Percentiles rank a stretch among this genome's conserved stretches.
Conservation (phyloP, 2,329 filamentous ascomycete species). For the Aspergillus glaucus region DNA sequence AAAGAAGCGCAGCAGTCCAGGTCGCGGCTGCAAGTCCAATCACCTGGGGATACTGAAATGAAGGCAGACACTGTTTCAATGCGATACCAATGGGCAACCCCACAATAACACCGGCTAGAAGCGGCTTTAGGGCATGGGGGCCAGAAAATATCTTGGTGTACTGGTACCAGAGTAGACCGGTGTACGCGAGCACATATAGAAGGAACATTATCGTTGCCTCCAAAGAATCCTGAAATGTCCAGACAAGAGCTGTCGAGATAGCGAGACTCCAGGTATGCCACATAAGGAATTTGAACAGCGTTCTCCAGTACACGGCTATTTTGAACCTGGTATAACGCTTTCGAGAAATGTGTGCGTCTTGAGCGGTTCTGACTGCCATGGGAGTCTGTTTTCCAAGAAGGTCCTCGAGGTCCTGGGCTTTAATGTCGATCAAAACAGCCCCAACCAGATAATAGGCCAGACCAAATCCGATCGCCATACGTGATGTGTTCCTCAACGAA, state of each 20-base stretch:
- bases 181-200: conserved; percentile 45
- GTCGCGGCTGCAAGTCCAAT: conserved; percentile 45
- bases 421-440: conserved; percentile 51
- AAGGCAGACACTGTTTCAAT: conserved; percentile 33
- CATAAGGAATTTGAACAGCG: conserved; percentile 44
- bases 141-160: conserved; percentile 50
- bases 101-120: conserved; percentile 41
- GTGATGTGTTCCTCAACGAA: conserved; percentile 30
- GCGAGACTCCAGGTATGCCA: conserved; percentile 50
- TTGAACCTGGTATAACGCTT: conserved; percentile 42
- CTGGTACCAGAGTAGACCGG: conserved; percentile 49
- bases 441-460: conserved; percentile 53
- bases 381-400: conserved; percentile 38
- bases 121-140: conserved; percentile 42
- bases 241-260: conserved; percentile 46
- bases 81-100: conserved; percentile 44
- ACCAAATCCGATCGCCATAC: conserved; percentile 49
- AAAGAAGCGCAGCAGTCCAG: conserved; percentile 48
- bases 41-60: conserved; percentile 42
- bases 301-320: conserved; percentile 47
- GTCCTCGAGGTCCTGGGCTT: conserved; percentile 47
- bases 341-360: conserved; percentile 40
- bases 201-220: conserved; percentile 46
- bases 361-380: conserved; percentile 34
- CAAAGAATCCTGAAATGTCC: conserved; percentile 43